Base-by-base conservation (phyloP, 1,139 yeast genomes). In the Nakaseomyces kungkrabaensis region DNA sequence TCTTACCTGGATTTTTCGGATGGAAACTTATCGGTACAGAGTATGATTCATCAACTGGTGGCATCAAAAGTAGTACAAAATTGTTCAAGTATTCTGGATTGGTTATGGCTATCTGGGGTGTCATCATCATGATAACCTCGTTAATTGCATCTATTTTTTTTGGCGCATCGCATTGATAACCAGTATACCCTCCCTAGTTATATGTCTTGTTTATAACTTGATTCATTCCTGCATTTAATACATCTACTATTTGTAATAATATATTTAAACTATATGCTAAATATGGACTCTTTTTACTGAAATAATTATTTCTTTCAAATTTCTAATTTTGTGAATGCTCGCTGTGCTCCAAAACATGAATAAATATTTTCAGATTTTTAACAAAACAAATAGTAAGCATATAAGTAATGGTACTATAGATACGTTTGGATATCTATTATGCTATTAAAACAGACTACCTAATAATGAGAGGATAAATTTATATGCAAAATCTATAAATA, bases 81-180 rank as follows among this genome's bases (percentile, higher is more conserved):
- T 50, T 72, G 24, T 68, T 82, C 58, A 80, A 80, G 56, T 78
- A 71, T 55, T 75, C 79, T 0, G 87, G 94, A 0, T 66, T 84
- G 49, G 72, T 71, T 1, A 73, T 90, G 54, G 68, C 82, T 9
- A 59, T 78, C 4, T 88, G 95, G 90, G 97, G 97, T 1, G 61
- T 81, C 4, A 51, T 76, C 11, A 94, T 90, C 29, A 84, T 88
- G 86, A 68, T 82, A 36, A 82, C 88, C 4, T 88, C 96, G 56
- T 73, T 90, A 48, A 72, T 82, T 27, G 88, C 90, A 5, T 85
- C 94, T 33, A 71, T 89, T 5, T 76, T 82, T 58, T 69, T 82
- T 37, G 82, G 82, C 1, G 82, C 83, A 22, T 56, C 68, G 3
- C 72, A 69, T 51, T 69, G 48, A 38, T 11, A 24, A 13, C 31